Base-by-base conservation (phyloP, 2,329 filamentous ascomycete genomes). In the Bimuria novae-zelandiae region DNA sequence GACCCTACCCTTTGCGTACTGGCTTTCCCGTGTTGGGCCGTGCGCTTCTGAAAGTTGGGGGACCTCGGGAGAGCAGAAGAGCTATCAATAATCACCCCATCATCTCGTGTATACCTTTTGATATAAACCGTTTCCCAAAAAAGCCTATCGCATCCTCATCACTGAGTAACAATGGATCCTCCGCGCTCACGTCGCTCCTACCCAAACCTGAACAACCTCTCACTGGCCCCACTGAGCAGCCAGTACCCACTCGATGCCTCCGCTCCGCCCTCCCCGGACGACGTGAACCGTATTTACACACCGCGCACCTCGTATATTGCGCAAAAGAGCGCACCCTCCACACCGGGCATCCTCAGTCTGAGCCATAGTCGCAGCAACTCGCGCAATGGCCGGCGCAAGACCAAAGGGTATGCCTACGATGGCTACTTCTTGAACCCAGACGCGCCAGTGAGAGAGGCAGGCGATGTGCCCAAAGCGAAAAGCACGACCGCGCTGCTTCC, bases 121-220 rank as follows among this genome's bases (percentile, higher is more conserved):
- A 3, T 40, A 32, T 40, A 59, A 61, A 62, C 65, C 54, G 40
- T 35, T 32, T 51, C 33, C 46, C 32, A 32, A 33, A 33, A 41
- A 30, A 21, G 29, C 45, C 22, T 16, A 33, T 29, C 41, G n/a
- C 22, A 25, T 30, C 10, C 16, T 32, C 41, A 33, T 45, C 27
- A 17, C 23, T 7, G 42, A 29, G 35, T 14, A 19, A 30, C 45
- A 17, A 71, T 67, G 60, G 68, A 70, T 27, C 25, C 59, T 32
- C 49, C 66, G 27, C 44, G 44, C 36, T 67, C 69, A 1, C 56
- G 59, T 43, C 82, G 84, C 51, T 85, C 83, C 44, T 82, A 83
- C 61, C 82, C 82, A 43, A 84, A 84, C 56, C 77, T 87, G 47
- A 75, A 81, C 61, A 79, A 84, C 63, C 77, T 86, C 55, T 84